Base-by-base conservation (phyloP, 257 asterid genomes). In the Fraxinus excelsior region DNA sequence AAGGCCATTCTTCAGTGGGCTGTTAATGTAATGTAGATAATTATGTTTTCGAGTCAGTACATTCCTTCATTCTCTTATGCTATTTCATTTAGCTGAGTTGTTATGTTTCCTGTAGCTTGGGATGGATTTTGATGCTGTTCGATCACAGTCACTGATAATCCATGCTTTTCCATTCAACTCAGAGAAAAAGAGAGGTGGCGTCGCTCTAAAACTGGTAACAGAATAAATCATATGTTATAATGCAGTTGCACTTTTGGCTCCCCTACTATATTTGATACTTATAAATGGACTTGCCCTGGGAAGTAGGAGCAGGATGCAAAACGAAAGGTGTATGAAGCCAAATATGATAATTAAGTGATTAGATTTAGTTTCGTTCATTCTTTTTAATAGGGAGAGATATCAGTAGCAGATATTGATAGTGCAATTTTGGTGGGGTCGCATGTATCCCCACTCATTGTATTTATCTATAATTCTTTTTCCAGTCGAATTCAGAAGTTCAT, bases 101-200 rank as follows among this genome's bases (percentile, higher is more conserved):
- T 75, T 76, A 7, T 58, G 67, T 81, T 64, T 18, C 58, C 53
- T 84, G 73, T 77, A 95, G 99, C 90, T 95, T 65, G 99, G 99
- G 74, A 91, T 95, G 99, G 87, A 95, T 73, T 95, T 93, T 80
- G 76, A 76, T 73, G 87, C 87, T 56, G 85, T 80, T n/a, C 87
- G 86, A 82, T 89, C 93, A 65, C 83, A 79, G 66, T 88, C 99
- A 26, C 82, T 78, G 51, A 85, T 95, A 66, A 80, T 95, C 75
- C 97, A 86, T 82, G 99, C 99, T 72, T 95, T 95, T 79, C 99
- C 99, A 2, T 95, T 95, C 81, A 95, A 95, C 84, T 95, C 99
- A 1, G 99, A 93, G 91, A 95, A 95, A 84, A 95, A 95, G 86
- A 88, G 97, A 76, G 99, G 98, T 0, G 99, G 99, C 46, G 97